A percentile compares a stretch with the other conserved stretches of the same genome.
These are phyloP conservation scores for Plectosphaerella sp. DNA, from an alignment of 2,329 filamentous ascomycete genomes.

Conservation along the genomic window DNA sequence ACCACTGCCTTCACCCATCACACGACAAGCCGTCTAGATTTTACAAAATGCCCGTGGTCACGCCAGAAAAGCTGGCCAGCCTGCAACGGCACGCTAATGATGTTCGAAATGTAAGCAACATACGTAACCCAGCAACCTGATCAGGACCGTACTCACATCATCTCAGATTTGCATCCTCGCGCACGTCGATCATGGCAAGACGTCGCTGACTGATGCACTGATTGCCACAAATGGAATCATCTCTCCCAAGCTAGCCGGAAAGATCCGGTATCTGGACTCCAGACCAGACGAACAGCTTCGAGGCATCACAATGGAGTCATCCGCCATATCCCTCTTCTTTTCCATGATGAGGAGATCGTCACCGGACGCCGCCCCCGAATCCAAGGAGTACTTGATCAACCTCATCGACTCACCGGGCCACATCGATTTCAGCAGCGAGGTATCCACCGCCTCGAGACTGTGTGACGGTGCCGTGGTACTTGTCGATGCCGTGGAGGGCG, in stretches of 20 bases:
- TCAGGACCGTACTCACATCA: conserved; percentile 9
- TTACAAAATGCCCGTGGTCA: conserved; percentile 80
- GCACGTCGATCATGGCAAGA: conserved; percentile 98
- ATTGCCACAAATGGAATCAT: conserved; percentile 99
- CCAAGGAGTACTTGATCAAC: conserved; percentile 93
- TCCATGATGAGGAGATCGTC: conserved; percentile 75
- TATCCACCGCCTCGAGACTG: conserved; percentile 88
- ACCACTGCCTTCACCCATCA: neutral
- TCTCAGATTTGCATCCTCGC: conserved; percentile 86
- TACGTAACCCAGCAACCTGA: conserved; percentile 2
- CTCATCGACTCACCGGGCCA: conserved; percentile 97
- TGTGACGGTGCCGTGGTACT: conserved; percentile 93
- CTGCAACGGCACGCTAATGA: conserved; percentile 84
- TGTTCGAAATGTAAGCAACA: conserved; percentile 76
- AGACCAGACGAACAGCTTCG: conserved; percentile 91
- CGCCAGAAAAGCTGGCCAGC: conserved; percentile 81
- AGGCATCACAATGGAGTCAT: conserved; percentile 99
- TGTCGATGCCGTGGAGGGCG: conserved; percentile 94
- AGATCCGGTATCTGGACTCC: conserved; percentile 96
- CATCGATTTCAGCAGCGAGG: conserved; percentile 98
- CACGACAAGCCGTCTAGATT: neutral
- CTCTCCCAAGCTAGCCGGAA: conserved; percentile 92
- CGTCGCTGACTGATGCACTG: conserved; percentile 90
- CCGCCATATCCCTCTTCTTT: conserved; percentile 94
- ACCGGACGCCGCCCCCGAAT: conserved; percentile 63